phyloP scores from a whole-genome alignment of 106 monocot species.

The Dendrobium catenatum region DNA sequence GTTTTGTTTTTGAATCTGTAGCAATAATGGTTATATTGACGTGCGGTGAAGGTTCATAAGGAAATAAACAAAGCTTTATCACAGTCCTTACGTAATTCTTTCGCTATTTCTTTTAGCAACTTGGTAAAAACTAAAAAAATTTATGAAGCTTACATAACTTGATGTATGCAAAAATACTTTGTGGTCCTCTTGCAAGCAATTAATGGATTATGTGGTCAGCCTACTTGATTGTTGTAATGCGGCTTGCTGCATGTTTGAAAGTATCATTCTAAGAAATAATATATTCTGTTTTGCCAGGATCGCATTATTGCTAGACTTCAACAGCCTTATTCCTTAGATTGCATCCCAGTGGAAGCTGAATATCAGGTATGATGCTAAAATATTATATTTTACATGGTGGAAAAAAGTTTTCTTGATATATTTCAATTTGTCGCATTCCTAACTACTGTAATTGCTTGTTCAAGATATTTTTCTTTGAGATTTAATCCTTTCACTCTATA shows the following conservation, averaged over 20 bases:
- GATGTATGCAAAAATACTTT: background rate
- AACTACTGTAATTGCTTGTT: background rate
- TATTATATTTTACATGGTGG: background rate
- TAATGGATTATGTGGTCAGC: background rate
- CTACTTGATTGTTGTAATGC: constrained; percentile 3
- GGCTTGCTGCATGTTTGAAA: background rate
- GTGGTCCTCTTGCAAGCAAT: background rate
- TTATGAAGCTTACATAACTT: background rate
- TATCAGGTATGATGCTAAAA: constrained; percentile 48
- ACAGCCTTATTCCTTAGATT: constrained; percentile 79
- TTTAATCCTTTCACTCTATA: background rate
- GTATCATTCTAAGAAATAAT: background rate
- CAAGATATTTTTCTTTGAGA: background rate
- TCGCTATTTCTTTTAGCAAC: background rate
- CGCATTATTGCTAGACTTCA: constrained; percentile 81
- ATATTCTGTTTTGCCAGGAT: constrained; percentile 35
- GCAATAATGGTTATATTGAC: background rate
- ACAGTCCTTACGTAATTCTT: background rate
- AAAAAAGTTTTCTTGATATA: background rate
- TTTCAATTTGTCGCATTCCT: background rate
- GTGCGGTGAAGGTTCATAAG: background rate
- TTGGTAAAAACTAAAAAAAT: background rate
- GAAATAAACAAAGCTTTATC: background rate
- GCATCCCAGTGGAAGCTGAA: constrained; percentile 89
- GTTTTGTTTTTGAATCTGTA: background rate